These are phyloP conservation scores for Leptomonas seymouri DNA, from an alignment of 208 protist genomes.

Conservation along the genomic window DNA sequence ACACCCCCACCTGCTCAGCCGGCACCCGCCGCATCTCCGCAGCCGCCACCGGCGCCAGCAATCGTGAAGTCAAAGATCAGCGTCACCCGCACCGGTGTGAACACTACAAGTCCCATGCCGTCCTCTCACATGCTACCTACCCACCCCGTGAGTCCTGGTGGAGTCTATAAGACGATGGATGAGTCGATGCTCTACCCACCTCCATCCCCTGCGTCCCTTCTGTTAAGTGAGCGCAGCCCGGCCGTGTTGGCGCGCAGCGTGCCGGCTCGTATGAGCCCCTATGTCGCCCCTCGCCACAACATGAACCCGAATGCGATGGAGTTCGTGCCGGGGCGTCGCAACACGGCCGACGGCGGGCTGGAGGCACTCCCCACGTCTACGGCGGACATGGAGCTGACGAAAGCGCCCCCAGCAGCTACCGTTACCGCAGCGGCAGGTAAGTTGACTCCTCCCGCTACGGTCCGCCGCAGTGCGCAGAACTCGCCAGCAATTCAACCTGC, in stretches of 20 bases:
- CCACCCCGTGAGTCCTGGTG: background rate
- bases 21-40: constrained; percentile 7
- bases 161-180: background rate
- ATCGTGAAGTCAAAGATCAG: constrained; percentile 36
- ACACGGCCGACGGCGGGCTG: constrained; percentile 33
- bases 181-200: constrained; percentile 14
- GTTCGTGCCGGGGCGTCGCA: constrained; percentile 57
- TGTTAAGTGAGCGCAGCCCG: constrained; percentile 28
- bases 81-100: constrained; percentile 46
- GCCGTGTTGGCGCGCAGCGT: constrained; percentile 40
- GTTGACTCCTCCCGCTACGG: background rate
- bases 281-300: constrained; percentile 33
- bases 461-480: constrained; percentile 22
- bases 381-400: constrained; percentile 54
- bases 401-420: background rate
- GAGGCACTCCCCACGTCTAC: constrained; percentile 71
- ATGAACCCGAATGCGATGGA: constrained; percentile 84
- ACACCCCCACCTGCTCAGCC: background rate
- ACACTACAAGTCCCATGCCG: constrained; percentile 38
- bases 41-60: constrained; percentile 6
- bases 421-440: background rate
- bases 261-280: constrained; percentile 76
- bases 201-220: constrained; percentile 14
- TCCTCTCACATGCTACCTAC: constrained; percentile 3
- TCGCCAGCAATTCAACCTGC: constrained; percentile 32